These are phyloP conservation scores for Venustampulla echinocandica DNA, from an alignment of 495 filamentous ascomycete species.

Conservation along the genomic window DNA sequence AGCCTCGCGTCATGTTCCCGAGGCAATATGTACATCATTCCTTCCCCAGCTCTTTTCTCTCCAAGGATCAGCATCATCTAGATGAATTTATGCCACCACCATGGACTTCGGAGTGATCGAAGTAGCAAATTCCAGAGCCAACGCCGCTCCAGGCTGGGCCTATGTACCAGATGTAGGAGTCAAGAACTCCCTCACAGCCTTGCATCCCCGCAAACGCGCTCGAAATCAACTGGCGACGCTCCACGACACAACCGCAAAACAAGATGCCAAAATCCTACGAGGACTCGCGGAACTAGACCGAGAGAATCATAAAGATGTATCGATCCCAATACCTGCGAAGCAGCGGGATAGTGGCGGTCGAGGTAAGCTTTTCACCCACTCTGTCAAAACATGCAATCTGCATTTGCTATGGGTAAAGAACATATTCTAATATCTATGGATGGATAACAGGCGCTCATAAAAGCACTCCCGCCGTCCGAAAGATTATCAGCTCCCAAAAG, in stretches of 20 bases:
- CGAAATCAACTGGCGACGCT: constrained; percentile 44
- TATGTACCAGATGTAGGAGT: constrained; percentile 73
- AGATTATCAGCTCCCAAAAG: constrained; percentile 85
- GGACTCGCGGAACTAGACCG: constrained; percentile 73
- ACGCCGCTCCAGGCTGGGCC: constrained; percentile 72
- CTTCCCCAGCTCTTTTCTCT: not conserved
- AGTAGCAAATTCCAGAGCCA: constrained; percentile 57
- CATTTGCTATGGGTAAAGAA: too few relatives aligned
- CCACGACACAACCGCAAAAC: constrained; percentile 59
- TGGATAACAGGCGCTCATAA: constrained; percentile 36
- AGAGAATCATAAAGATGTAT: constrained; percentile 65
- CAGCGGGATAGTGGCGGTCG: constrained; percentile 39
- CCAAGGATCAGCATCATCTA: not conserved
- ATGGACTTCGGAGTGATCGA: constrained; percentile 57
- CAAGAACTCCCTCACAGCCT: constrained; percentile 43
- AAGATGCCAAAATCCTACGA: constrained; percentile 66
- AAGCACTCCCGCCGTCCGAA: constrained; percentile 71
- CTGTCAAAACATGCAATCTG: too few relatives aligned
- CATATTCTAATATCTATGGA: not conserved
- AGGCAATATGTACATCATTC: constrained; percentile 1
- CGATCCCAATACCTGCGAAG: constrained; percentile 54
- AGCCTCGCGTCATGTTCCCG: constrained; percentile 7
- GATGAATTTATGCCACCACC: constrained; percentile 9
- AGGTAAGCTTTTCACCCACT: constrained; percentile 25
- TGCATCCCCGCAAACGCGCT: constrained; percentile 58